A percentile compares a stretch with the other conserved stretches of the same genome.
phyloP scores from a whole-genome alignment of 495 filamentous ascomycete genomes.

The Neurospora sp. region DNA sequence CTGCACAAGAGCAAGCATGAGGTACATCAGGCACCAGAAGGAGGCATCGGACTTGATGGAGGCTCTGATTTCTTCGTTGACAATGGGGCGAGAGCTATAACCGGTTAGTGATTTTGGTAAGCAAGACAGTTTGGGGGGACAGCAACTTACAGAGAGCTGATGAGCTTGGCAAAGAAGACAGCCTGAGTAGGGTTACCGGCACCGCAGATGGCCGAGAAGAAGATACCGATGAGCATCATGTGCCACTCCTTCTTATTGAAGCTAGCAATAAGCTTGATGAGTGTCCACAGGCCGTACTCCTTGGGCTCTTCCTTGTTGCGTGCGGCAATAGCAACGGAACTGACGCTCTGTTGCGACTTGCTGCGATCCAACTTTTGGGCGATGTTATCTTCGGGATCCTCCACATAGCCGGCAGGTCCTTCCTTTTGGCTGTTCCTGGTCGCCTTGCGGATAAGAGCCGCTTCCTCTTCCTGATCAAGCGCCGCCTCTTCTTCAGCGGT shows the following conservation, averaged over 20 bases:
- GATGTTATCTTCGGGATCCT: constrained; percentile 53
- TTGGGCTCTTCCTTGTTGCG: constrained; percentile 33
- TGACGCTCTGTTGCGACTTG: constrained; percentile 57
- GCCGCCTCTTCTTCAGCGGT: constrained; percentile 35
- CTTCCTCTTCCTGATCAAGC: constrained; percentile 32
- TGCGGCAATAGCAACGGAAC: constrained; percentile 55
- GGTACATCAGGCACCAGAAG: constrained; percentile 91
- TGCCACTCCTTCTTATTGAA: constrained; percentile 72
- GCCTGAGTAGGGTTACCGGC: constrained; percentile 78
- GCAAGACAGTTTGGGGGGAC: background rate
- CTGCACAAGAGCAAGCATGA: constrained; percentile 77
- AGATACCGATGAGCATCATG: constrained; percentile 65
- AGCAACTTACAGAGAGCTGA: constrained; percentile 39
- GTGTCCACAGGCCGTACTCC: constrained; percentile 65
- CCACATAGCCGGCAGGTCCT: constrained; percentile 16
- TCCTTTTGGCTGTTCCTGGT: constrained; percentile 12
- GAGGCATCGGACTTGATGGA: constrained; percentile 54
- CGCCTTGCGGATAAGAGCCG: constrained; percentile 36
- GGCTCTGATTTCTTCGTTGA: constrained; percentile 23
- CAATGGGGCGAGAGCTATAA: constrained; percentile 20
- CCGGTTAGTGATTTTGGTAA: constrained; percentile 7
- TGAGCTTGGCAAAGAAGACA: constrained; percentile 84
- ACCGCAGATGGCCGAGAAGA: constrained; percentile 72
- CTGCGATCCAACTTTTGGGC: constrained; percentile 46
- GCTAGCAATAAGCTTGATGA: constrained; percentile 71